Percentiles rank a stretch among this genome's conserved stretches.
Conservation (phyloP, 116 monocot species). For the Dioscorea cayenensis region DNA sequence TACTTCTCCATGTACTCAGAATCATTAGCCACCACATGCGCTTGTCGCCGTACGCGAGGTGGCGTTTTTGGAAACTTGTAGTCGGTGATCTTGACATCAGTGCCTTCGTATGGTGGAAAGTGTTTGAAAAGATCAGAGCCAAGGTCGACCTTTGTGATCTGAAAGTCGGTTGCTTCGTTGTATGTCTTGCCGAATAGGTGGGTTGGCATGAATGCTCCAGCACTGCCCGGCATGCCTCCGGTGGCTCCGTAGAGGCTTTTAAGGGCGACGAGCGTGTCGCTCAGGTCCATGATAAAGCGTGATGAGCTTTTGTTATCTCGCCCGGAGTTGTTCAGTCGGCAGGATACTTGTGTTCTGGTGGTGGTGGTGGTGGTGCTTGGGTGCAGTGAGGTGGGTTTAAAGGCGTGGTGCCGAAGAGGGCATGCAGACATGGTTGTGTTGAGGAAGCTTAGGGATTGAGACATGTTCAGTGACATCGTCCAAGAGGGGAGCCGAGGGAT, state of each 20-base stretch:
- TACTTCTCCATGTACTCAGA: conserved; percentile 23
- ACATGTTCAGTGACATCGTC: too few species aligned
- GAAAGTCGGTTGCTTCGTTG: not conserved
- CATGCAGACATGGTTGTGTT: too few species aligned
- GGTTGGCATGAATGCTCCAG: not conserved
- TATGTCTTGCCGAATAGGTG: not conserved
- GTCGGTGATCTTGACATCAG: not conserved
- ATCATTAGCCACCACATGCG: conserved; percentile 16
- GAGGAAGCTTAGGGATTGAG: too few species aligned
- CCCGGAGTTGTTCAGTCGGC: too few species aligned
- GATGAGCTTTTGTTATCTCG: too few species aligned
- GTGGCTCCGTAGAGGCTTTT: not conserved
- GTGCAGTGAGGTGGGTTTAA: too few species aligned
- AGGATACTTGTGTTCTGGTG: too few species aligned
- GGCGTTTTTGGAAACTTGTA: conserved; percentile 2
- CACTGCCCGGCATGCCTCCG: not conserved
- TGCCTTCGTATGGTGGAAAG: conserved; percentile 6
- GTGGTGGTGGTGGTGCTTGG: too few species aligned
- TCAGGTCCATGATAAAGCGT: too few species aligned
- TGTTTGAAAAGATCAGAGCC: not conserved
- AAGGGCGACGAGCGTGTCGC: conserved; percentile 7
- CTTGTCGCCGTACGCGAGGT: conserved; percentile 27
- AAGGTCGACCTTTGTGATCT: not conserved
- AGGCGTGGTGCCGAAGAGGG: too few species aligned
- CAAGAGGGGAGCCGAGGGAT: too few species aligned